Evolutionary conservation across 2,329 filamentous ascomycete species (phyloP), one percentile per base, ranked within the genome.

Genomic region (Magnaporthiopsis rhizophila): DNA sequence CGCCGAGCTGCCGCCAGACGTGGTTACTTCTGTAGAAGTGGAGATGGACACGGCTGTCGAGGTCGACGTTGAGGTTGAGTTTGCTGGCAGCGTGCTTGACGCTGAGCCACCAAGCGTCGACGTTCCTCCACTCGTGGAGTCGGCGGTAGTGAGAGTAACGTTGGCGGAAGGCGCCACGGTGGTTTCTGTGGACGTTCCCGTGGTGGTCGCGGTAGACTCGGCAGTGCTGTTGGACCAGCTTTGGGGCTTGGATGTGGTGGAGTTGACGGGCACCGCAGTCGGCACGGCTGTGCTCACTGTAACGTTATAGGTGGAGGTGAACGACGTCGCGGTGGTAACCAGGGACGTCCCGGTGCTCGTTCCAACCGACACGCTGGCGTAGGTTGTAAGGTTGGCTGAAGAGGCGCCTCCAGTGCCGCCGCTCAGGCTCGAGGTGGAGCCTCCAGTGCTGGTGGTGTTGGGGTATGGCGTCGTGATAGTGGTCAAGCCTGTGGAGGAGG

Each of bases 51-150:
- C n/a, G 6, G n/a, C 26, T 24, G n/a, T 26, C 26, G 56, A 58
- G 56, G n/a, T 58, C n/a, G 56, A 58, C 56, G 56, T 24, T 58
- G 56, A 7, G 21, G 61, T 62, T 13, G 61, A 62, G 21, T 18
- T 62, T 18, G 53, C 15, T 5, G 61, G 21, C 18, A 57, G 26
- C 2, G 61, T 24, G n/a, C 5, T 28, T 12, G 56, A 57, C 13
- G 61, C 28, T 45, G 38, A 53, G n/a, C 45, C 21, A 18, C 45
- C 45, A 53, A 18, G 9, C n/a, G 45, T 53, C 21, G 45, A 53
- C 21, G 45, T 53, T 9, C 18, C 21, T 11, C 7, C 45, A 11
- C 45, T 53, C 6, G 45, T 24, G 21, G 45, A 53, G 7, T 9
- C 45, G 11, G 2, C 2, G 45, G 45, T 53, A 24, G 45, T 53